Base-by-base conservation (phyloP, 768 basidiomycete genomes). In the Lactarius hengduanensis region DNA sequence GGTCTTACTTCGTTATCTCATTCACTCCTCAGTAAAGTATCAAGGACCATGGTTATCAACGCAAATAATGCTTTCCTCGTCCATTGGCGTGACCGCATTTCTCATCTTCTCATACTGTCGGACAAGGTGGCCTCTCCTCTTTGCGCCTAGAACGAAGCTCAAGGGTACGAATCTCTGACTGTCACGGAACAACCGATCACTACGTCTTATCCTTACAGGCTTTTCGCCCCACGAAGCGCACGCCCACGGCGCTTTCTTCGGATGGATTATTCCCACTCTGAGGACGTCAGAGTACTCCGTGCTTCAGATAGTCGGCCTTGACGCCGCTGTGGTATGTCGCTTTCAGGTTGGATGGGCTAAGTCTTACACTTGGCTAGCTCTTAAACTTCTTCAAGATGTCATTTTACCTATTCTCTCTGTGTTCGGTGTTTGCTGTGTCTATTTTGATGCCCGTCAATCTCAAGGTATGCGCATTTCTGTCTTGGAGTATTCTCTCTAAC, bases 391-490 rank as follows among this genome's bases (percentile, higher is more conserved):
- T 94, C 83, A 96, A 96, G 76, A 97, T 90, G 83, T 88, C 91
- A 0, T 98, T 98, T 77, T 87, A 91, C 73, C 81, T 98, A 32
- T 99, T 99, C 78, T 88, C 91, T 0, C 78, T 90, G 18, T 93
- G 92, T 76, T 92, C 94, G 0, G 73, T 93, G 57, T 89, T 94
- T 65, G 94, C 95, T 0, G 77, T 88, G 9, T 76, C 85, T 6
- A 86, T 96, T n/a, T 83, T 99, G 15, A 96, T 98, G 87, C 97
- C 97, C 2, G 82, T 98, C 57, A 98, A 99, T 72, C 89, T 90
- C 81, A 92, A 88, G 80, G 96, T 96, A 69, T 73, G 86, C 18
- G 3, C 57, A 41, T 30, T 64, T 55, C 15, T 36, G 4, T 36
- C 50, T 10, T 11, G 18, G 11, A 40, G 34, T 28, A 34, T 47